phyloP scores from a whole-genome alignment of 176 grass and related monocot genomes.

The Phoenix roebelenii region DNA sequence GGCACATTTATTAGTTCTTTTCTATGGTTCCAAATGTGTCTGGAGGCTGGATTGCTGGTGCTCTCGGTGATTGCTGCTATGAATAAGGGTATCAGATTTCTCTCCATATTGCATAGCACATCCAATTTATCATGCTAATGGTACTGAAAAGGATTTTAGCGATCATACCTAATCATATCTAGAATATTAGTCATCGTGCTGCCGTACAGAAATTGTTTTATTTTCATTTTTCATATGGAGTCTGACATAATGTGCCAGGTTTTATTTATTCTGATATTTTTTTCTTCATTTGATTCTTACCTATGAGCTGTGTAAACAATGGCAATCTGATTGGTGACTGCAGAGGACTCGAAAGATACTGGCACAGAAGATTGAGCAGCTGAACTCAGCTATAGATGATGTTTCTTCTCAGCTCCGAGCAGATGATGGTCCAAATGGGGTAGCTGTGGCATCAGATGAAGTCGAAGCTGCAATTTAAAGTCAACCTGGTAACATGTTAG shows the following conservation, averaged over 20 bases:
- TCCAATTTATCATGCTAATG: too few relatives aligned
- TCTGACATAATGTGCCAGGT: neutral
- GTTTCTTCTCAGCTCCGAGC: conserved; percentile 8
- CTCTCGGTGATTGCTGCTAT: too few relatives aligned
- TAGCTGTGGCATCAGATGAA: conserved; percentile 9
- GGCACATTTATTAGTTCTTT: neutral
- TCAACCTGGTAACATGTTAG: neutral
- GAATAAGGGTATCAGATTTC: too few relatives aligned
- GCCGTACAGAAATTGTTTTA: too few relatives aligned
- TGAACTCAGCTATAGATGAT: conserved; percentile 8
- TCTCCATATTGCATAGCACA: too few relatives aligned
- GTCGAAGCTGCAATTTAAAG: neutral
- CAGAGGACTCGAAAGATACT: conserved; percentile 6
- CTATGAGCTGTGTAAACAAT: neutral
- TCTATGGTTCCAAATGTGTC: neutral
- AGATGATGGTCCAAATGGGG: conserved; percentile 4
- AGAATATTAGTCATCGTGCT: too few relatives aligned
- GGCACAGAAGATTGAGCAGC: conserved; percentile 7
- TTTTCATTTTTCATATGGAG: too few relatives aligned
- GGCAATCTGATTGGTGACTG: neutral
- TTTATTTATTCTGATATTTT: neutral
- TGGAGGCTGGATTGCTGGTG: neutral
- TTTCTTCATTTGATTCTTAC: neutral
- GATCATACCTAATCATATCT: too few relatives aligned
- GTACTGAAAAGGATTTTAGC: too few relatives aligned